These are phyloP conservation scores for Rhipidocladum racemiflorum DNA, from an alignment of 176 grass and related monocot genomes.

Conservation along the genomic window DNA sequence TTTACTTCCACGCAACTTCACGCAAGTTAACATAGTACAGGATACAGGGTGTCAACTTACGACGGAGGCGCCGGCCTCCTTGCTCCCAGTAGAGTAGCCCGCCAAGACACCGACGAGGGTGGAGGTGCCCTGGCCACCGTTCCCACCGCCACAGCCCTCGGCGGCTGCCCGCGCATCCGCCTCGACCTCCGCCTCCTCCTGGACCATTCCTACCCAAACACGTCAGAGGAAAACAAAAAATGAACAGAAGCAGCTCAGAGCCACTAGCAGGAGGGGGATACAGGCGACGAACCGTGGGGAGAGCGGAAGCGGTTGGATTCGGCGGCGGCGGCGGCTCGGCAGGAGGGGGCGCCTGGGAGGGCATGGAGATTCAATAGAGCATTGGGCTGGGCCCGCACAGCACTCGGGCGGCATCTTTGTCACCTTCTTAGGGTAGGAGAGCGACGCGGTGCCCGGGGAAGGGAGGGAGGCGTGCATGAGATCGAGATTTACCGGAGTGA, in stretches of 20 bases:
- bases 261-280: background rate
- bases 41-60: conserved; percentile 48
- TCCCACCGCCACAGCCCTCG: conserved; percentile 25
- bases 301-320: background rate
- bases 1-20: no score
- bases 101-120: conserved; percentile 78
- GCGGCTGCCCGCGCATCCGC: background rate
- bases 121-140: conserved; percentile 65
- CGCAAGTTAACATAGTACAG: background rate
- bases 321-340: conserved; percentile 14
- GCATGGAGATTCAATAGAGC: conserved; percentile 28
- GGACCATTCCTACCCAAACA: conserved; percentile 18
- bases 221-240: background rate
- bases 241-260: background rate
- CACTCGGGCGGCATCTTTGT: no score
- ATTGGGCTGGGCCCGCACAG: no score
- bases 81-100: conserved; percentile 81
- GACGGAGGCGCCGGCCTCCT: conserved; percentile 65
- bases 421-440: no score
- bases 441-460: no score
- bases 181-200: conserved; percentile 17
- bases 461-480: no score
- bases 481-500: no score
- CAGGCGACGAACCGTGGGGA: background rate
- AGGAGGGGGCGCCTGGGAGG: conserved; percentile 6